Evolutionary conservation across 2,329 filamentous ascomycete species (phyloP).

Genomic region (Cytospora mali): DNA sequence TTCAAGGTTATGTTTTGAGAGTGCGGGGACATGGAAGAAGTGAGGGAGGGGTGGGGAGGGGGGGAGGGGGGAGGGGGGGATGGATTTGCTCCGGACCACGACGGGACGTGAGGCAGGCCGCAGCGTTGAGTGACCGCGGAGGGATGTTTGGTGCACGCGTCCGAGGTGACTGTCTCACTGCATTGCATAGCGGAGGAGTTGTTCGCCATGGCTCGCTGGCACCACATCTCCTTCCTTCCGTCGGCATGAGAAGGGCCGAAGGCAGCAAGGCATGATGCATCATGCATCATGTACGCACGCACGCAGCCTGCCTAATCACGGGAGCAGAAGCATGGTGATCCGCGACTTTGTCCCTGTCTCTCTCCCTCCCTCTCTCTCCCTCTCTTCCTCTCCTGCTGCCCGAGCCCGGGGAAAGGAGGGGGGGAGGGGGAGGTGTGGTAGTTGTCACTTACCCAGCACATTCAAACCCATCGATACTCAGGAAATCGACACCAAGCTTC

Average conservation of each 20-base stretch:
- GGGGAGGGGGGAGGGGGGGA: not conserved
- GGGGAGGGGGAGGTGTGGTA: conserved; percentile 15
- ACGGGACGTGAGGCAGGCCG: conserved; percentile 5
- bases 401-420: conserved; percentile 4
- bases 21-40: not conserved
- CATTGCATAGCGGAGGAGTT: not conserved
- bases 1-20: not conserved
- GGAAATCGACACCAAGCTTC: conserved; percentile 93
- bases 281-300: not conserved
- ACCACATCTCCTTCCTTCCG: conserved; percentile 6
- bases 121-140: not conserved
- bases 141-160: not conserved
- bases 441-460: conserved; percentile 67
- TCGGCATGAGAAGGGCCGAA: conserved; percentile 1
- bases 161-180: not conserved
- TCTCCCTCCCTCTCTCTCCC: not conserved
- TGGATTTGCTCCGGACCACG: not conserved
- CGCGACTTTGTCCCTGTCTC: conserved; percentile 23
- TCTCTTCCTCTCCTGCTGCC: too few species aligned
- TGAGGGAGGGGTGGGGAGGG: not conserved
- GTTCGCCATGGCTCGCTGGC: conserved; percentile 5
- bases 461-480: conserved; percentile 97
- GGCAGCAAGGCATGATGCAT: too few species aligned
- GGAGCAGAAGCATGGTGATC: conserved; percentile 10
- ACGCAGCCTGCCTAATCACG: conserved; percentile 19